These are phyloP conservation scores for Penicillium sp. DNA, from an alignment of 2,329 filamentous ascomycete species.

Conservation along the genomic window DNA sequence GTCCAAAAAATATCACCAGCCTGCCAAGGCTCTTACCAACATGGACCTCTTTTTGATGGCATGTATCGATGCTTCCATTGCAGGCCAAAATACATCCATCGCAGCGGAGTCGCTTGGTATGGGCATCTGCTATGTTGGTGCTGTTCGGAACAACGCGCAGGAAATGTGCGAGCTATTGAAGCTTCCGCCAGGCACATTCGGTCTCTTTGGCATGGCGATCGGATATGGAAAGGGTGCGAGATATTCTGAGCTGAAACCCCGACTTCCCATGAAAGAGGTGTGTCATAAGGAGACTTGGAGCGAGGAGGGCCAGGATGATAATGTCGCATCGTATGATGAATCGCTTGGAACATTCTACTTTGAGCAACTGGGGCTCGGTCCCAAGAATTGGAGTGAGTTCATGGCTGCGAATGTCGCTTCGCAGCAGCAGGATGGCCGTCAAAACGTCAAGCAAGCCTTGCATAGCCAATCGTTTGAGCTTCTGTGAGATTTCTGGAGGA, in stretches of 20 bases:
- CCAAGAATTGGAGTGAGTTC: neutral
- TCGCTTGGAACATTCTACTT: neutral
- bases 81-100: neutral
- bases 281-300: neutral
- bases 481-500: neutral
- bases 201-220: neutral
- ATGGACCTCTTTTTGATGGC: neutral
- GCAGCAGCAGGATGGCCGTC: neutral
- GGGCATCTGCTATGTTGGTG: neutral
- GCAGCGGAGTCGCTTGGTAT: neutral
- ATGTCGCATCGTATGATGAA: neutral
- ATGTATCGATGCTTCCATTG: neutral
- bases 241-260: neutral
- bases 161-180: neutral
- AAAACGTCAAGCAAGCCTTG: neutral
- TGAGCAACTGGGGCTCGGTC: neutral
- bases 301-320: neutral
- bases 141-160: neutral
- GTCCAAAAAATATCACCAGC: neutral
- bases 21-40: neutral
- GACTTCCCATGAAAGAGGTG: neutral
- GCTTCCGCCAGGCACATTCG: neutral
- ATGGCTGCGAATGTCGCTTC: neutral
- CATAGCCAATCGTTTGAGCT: neutral
- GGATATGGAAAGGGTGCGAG: neutral